phyloP scores from a whole-genome alignment of 2,329 filamentous ascomycete species.

The Pseudogymnoascus sp. region DNA sequence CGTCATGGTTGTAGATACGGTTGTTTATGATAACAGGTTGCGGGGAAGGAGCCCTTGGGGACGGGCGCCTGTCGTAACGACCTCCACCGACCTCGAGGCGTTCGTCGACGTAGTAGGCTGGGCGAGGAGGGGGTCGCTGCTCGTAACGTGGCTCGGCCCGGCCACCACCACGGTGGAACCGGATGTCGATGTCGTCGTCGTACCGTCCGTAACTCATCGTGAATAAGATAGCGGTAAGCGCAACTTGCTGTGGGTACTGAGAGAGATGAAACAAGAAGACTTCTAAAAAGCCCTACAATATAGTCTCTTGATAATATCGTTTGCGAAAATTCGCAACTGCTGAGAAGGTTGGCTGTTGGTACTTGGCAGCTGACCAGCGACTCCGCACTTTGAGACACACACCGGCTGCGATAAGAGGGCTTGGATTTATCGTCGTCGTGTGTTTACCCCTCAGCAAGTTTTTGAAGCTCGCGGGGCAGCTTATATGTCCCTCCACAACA shows the following conservation, averaged over 20 bases:
- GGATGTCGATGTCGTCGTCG: conserved; percentile 47
- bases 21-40: conserved; percentile 51
- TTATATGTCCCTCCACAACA: conserved; percentile 6
- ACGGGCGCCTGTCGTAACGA: conserved; percentile 14
- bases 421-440: neutral
- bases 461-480: conserved; percentile 1
- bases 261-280: neutral
- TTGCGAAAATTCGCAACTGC: neutral
- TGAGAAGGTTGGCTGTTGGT: neutral
- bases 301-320: neutral
- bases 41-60: conserved; percentile 17
- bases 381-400: neutral
- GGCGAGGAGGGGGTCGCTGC: conserved; percentile 23
- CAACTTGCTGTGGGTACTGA: neutral
- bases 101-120: conserved; percentile 39
- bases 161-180: conserved; percentile 32
- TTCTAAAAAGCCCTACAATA: neutral
- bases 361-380: conserved; percentile 4
- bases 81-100: conserved; percentile 25
- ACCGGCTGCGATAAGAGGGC: neutral
- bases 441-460: conserved; percentile 8
- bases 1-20: conserved; percentile 41
- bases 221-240: conserved; percentile 1
- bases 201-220: conserved; percentile 31
- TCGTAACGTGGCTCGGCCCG: conserved; percentile 13